Conservation (phyloP, 2,329 filamentous ascomycete species). For the Cladophialophora carrionii region DNA sequence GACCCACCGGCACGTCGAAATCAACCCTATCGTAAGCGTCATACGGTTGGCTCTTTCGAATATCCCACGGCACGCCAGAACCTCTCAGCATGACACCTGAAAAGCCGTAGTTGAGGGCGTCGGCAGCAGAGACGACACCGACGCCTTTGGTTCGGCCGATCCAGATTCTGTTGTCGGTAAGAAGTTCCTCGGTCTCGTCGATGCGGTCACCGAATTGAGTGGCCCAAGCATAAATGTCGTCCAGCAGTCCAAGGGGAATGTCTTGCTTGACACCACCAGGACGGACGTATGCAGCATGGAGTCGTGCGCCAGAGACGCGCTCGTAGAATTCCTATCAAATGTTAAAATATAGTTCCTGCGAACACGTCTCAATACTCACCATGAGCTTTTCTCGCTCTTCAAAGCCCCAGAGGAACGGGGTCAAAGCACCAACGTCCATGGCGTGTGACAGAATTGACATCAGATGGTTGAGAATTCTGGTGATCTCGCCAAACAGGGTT, state of each 20-base stretch:
- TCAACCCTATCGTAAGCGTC: constrained; percentile 98
- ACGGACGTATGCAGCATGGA: constrained; percentile 95
- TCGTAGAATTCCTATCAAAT: constrained; percentile 90
- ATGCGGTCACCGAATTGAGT: constrained; percentile 98
- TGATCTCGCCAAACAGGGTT: constrained; percentile 94
- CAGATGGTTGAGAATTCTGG: constrained; percentile 90
- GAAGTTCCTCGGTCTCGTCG: constrained; percentile 96
- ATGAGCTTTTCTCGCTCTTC: constrained; percentile 99
- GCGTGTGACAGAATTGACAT: constrained; percentile 98
- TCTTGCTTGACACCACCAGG: constrained; percentile 97
- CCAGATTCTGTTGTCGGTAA: constrained; percentile 99
- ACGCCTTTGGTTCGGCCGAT: constrained; percentile 88
- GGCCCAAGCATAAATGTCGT: constrained; percentile 99
- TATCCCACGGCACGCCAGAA: constrained; percentile 92
- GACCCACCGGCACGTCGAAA: constrained; percentile 94
- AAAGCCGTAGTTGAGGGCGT: constrained; percentile 97
- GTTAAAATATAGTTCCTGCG: constrained; percentile 8
- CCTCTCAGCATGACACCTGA: constrained; percentile 97
- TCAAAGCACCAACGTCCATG: constrained; percentile 98
- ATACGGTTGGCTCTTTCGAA: constrained; percentile 95
- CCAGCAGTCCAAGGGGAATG: constrained; percentile 86
- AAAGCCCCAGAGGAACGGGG: constrained; percentile 98
- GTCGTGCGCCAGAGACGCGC: constrained; percentile 94
- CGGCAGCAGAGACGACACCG: constrained; percentile 85
- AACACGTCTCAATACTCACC: constrained; percentile 62